Evolutionary conservation across 2,329 filamentous ascomycete genomes (phyloP), one percentile per base, ranked within the genome.

Genomic region (Arthrocladium fulminans): DNA sequence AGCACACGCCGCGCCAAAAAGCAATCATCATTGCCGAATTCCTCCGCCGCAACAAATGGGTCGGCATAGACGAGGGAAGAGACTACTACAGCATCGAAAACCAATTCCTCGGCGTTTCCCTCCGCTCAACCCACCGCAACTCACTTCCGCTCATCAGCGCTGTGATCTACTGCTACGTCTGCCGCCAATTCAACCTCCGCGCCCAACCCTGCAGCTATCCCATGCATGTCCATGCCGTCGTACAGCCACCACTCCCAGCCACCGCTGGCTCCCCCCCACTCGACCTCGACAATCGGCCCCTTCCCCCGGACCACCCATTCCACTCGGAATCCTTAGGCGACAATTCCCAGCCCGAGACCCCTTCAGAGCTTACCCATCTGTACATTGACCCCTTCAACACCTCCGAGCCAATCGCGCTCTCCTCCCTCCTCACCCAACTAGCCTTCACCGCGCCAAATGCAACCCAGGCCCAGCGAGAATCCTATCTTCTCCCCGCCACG

Each of bases 111-210:
- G 88, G 88, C 8, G 74, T 94, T 52, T 87, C 86, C 3, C 71
- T 97, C 37, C 81, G 79, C 29, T 81, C 85, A 43, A 68, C 77
- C 5, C 74, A 77, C 0, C 88, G 94, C 59, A 81, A 86, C 23
- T 90, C 88, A 1, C 73, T 96, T 7, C 92, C 90, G 1, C 74
- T 96, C 44, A 84, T 96, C 52, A 92, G 88, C 1, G 84, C 84
- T 48, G 84, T 83, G 51, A 94, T 97, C 53, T 98, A 84, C 66
- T 92, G 85, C 60, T 82, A 81, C 49, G 65, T 97, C 13, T 89
- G 88, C 1, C 74, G 78, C 47, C 76, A 84, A 30, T 63, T 96
- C 10, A 85, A 84, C 1, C 66, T 98, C 40, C 76, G 83, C 57
- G 87, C 89, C 0, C 79, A 80, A 27, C 88, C 86, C 47, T 90